Conservation (phyloP, 805 yeast genomes). For the Starmerella cellae region DNA sequence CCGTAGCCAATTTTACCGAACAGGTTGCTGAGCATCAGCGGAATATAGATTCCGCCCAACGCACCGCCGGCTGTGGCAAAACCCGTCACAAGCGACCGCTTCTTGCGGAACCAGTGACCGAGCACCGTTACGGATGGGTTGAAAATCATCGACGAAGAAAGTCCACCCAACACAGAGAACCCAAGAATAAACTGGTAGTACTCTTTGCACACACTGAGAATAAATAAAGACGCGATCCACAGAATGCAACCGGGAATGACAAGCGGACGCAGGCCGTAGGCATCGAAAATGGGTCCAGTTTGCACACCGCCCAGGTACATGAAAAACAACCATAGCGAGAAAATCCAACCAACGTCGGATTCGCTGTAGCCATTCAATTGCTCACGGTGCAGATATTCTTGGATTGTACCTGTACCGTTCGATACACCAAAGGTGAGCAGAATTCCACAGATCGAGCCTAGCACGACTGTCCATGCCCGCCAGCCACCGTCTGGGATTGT, state of each 20-base stretch:
- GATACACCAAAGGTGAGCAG: constrained; percentile 49
- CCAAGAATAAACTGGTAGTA: constrained; percentile 50
- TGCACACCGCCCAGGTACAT: constrained; percentile 37
- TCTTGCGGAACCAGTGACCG: constrained; percentile 48
- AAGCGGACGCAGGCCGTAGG: constrained; percentile 39
- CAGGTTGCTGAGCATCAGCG: constrained; percentile 38
- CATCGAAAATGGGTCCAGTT: constrained; percentile 43
- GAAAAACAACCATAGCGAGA: constrained; percentile 32
- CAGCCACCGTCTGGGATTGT: constrained; percentile 39
- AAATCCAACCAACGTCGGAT: constrained; percentile 56
- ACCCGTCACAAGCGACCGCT: constrained; percentile 49
- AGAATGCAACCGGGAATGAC: constrained; percentile 36
- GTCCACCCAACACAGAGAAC: constrained; percentile 42
- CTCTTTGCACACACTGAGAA: constrained; percentile 37
- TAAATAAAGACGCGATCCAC: constrained; percentile 38
- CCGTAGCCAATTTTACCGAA: constrained; percentile 40
- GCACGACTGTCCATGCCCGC: constrained; percentile 40
- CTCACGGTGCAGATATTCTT: constrained; percentile 45
- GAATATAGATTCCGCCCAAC: constrained; percentile 50
- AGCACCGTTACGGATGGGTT: constrained; percentile 44
- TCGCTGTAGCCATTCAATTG: constrained; percentile 36
- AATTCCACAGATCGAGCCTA: constrained; percentile 48
- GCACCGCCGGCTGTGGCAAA: constrained; percentile 54
- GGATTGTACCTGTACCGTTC: constrained; percentile 55
- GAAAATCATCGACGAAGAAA: constrained; percentile 32